Evolutionary conservation across 2,329 filamentous ascomycete species (phyloP), one percentile per base, ranked within the genome.

Genomic region (Emergomyces orientalis): DNA sequence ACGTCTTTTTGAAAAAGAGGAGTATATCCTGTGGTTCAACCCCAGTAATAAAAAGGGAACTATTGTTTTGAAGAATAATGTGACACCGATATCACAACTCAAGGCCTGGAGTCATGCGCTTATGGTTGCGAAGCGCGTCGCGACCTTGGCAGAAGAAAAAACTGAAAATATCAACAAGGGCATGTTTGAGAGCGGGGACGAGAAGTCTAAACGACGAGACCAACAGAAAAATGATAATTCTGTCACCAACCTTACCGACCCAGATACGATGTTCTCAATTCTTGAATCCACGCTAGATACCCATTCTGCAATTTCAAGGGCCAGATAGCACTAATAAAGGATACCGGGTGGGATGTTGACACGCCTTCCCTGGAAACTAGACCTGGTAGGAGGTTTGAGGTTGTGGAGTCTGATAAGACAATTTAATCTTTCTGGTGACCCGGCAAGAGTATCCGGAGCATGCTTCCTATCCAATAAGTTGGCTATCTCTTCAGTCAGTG

Each of bases 321-420:
- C 70, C 72, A 79, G 78, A 63, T 76, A 60, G 65, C 73, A 65
- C 66, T 74, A 65, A 65, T 86, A 62, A 70, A 67, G 63, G 71
- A 72, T 41, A 76, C 69, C 39, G 88, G 88, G 0, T 92, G 89
- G 89, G 83, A 91, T 74, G 68, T 89, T 56, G 77, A 84, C 62
- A 80, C 79, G 59, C 80, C 80, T 47, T 86, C 85, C 6, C 76
- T 92, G 68, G 88, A 91, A 77, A 91, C 87, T 22, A 79, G 76
- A 63, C 77, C 82, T 56, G 85, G 83, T 13, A 69, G 70, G 61
- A 72, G 78, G 63, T 65, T 80, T 61, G 32, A 74, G 65, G 61
- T 59, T n/a, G 37, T 45, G 27, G 22, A 32, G 19, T 59, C 25
- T 45, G 39, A 22, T 13, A 6, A 45, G 19, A 8, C 41, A n/a